phyloP scores from a whole-genome alignment of 116 monocot genomes.

The Zostera marina region DNA sequence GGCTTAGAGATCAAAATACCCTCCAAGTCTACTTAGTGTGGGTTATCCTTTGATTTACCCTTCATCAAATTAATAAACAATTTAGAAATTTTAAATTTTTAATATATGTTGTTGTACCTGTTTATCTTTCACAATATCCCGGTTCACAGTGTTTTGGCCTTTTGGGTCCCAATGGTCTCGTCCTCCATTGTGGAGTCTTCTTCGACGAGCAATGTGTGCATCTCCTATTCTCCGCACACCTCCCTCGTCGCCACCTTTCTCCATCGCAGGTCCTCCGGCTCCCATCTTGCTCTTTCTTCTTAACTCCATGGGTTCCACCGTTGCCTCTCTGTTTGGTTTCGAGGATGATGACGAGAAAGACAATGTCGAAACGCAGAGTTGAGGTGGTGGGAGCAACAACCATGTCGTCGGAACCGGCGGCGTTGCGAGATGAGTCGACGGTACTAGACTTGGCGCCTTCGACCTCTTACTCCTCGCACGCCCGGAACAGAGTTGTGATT shows the following conservation, averaged over 20 bases:
- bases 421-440: neutral
- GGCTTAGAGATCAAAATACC: too few species aligned
- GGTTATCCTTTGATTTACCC: too few species aligned
- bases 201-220: slow-evolving; percentile 48
- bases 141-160: slow-evolving; percentile 55
- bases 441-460: slow-evolving; percentile 7
- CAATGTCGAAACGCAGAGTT: neutral
- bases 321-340: slow-evolving; percentile 8
- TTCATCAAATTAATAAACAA: too few species aligned
- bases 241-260: neutral
- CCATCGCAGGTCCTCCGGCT: neutral
- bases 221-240: slow-evolving; percentile 25
- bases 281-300: neutral
- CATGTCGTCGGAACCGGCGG: neutral
- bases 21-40: too few species aligned
- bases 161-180: slow-evolving; percentile 50
- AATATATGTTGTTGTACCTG: too few species aligned
- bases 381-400: neutral
- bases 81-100: too few species aligned
- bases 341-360: slow-evolving; percentile 14
- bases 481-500: slow-evolving; percentile 9
- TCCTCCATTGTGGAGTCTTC: slow-evolving; percentile 58
- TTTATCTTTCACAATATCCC: too few species aligned
- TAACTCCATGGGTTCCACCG: neutral
- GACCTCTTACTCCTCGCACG: slow-evolving; percentile 38